Base-by-base conservation (phyloP, 23 red algal species). In the Cyanidioschyzon merolae region DNA sequence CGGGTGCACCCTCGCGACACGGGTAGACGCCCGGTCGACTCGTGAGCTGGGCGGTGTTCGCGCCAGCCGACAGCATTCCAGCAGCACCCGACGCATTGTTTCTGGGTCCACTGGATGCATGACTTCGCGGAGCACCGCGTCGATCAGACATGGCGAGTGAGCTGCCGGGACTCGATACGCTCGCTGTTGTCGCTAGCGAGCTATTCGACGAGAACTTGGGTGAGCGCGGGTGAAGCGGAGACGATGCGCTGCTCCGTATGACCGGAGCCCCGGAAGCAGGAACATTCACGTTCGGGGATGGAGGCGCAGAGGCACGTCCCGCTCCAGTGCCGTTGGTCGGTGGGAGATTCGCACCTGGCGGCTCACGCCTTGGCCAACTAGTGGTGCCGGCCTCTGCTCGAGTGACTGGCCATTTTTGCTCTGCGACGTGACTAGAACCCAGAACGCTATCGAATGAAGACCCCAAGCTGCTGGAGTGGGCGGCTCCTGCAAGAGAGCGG, bases 11-110 rank as follows among this genome's bases (percentile, higher is more conserved):
- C 16, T 38, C 37, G 34, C 89, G 83, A 45, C 86, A 29, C 31
- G 89, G 89, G 79, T 92, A 92, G 30, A 25, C 32, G 21, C 32
- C n/a, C 63, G 63, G 63, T 71, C 32, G 7, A 7, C 12, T 71
- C 12, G 32, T 12, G 12, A 27, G 16, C 29, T 25, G n/a, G 7
- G 63, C 63, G 21, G 45, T 21, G 45, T 7, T 54, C 45, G 12
- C 45, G 7, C 12, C 7, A 21, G 45, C 12, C 7, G 21, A 15
- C 45, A 54, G 12, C 7, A 7, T 21, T 15, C 45, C 45, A 21
- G 45, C 45, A 21, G 12, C 45, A 54, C 21, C 21, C 7, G 12
- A 15, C 12, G 12, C 21, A 21, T 21, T 21, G 45, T 54, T 54
- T 15, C 21, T 54, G 12, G 45, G 45, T 15, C 21, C 21, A 7